These are phyloP conservation scores for Sporobolomyces roseus DNA, from an alignment of 768 basidiomycete genomes.

Conservation along the genomic window DNA sequence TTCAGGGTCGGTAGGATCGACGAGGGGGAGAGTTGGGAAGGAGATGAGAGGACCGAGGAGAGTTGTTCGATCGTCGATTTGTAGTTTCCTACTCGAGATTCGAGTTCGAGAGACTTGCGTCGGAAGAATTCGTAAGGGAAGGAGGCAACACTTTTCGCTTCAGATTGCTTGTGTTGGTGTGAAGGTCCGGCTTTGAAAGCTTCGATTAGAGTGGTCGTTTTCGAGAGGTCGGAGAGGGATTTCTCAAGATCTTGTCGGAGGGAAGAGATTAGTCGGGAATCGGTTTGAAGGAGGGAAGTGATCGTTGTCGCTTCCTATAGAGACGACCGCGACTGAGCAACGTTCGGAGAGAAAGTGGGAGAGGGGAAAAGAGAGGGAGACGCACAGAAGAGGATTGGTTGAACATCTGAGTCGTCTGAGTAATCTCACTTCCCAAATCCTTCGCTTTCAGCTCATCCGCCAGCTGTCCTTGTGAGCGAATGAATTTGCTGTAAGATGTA, in stretches of 20 bases:
- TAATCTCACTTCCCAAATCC: conserved; percentile 36
- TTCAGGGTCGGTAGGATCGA: conserved; percentile 41
- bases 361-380: neutral
- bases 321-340: neutral
- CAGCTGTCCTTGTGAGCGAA: conserved; percentile 30
- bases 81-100: conserved; percentile 30
- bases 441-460: conserved; percentile 38
- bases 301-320: conserved; percentile 26
- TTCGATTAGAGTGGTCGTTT: conserved; percentile 31
- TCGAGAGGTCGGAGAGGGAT: conserved; percentile 21
- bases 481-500: conserved; percentile 34
- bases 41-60: conserved; percentile 15
- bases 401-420: conserved; percentile 24
- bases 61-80: conserved; percentile 33
- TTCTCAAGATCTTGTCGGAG: conserved; percentile 21
- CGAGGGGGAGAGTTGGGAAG: conserved; percentile 6
- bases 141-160: neutral
- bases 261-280: conserved; percentile 12
- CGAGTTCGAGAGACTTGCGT: conserved; percentile 40
- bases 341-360: too few species aligned
- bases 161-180: neutral
- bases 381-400: conserved; percentile 23
- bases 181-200: conserved; percentile 21
- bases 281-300: conserved; percentile 9
- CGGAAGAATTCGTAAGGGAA: conserved; percentile 40